Evolutionary conservation across 2,329 filamentous ascomycete genomes (phyloP).

Genomic region (Sarocladium brachiariae): DNA sequence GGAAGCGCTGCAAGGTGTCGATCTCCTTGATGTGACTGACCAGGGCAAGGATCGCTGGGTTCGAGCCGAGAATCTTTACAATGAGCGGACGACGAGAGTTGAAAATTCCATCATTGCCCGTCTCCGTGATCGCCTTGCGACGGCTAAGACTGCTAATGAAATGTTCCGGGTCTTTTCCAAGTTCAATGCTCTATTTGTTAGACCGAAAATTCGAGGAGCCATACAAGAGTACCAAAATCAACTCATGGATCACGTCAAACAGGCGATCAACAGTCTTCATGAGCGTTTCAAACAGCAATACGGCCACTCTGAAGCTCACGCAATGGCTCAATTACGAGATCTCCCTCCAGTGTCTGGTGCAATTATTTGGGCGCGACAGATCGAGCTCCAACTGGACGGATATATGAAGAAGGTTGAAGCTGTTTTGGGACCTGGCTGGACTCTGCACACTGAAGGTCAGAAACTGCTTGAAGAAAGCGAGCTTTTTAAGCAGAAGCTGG

Average conservation of each 20-base stretch:
- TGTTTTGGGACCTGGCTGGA: conserved; percentile 91
- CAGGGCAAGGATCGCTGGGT: conserved; percentile 91
- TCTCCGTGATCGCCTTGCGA: conserved; percentile 84
- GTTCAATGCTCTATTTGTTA: conserved; percentile 97
- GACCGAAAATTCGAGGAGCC: conserved; percentile 96
- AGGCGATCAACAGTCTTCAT: conserved; percentile 86
- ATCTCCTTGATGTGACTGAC: conserved; percentile 83
- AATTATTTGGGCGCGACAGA: conserved; percentile 96
- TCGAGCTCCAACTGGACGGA: conserved; percentile 87
- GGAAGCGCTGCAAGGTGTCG: conserved; percentile 87
- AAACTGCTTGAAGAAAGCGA: conserved; percentile 88
- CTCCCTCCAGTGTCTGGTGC: conserved; percentile 92
- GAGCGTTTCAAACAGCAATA: conserved; percentile 99
- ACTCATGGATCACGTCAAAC: conserved; percentile 95
- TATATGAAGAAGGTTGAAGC: conserved; percentile 99
- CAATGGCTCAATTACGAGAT: conserved; percentile 96
- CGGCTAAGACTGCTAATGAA: conserved; percentile 94
- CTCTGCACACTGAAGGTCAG: conserved; percentile 87
- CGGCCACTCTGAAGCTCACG: conserved; percentile 93
- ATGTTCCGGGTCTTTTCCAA: conserved; percentile 99
- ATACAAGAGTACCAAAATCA: conserved; percentile 98
- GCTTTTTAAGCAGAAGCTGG: conserved; percentile 91
- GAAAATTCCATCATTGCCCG: conserved; percentile 98
- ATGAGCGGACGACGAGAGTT: conserved; percentile 91
- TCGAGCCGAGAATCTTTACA: conserved; percentile 91